phyloP scores from a whole-genome alignment of 805 yeast genomes.

The Suhomyces pyralidae region DNA sequence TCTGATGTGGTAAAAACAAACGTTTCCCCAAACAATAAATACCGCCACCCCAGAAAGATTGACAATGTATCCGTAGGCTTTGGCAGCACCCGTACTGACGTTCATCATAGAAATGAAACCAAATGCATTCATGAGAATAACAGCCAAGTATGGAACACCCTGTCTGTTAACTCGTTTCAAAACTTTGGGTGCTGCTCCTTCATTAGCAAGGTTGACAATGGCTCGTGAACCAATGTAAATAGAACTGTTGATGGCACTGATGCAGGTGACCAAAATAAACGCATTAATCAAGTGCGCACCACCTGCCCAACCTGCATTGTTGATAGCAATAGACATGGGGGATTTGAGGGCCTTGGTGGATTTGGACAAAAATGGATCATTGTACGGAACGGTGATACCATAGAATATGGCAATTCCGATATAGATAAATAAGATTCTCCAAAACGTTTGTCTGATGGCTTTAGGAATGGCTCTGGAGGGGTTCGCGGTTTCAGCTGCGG shows the following conservation, averaged over 20 bases:
- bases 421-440: slow-evolving; percentile 52
- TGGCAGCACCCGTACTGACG: slow-evolving; percentile 55
- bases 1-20: slow-evolving; percentile 53
- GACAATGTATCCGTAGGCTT: slow-evolving; percentile 59
- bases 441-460: slow-evolving; percentile 55
- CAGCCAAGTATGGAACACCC: slow-evolving; percentile 67
- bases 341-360: slow-evolving; percentile 41
- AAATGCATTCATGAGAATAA: slow-evolving; percentile 50
- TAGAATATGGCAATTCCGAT: slow-evolving; percentile 53
- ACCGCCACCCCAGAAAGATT: slow-evolving; percentile 65
- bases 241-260: slow-evolving; percentile 68
- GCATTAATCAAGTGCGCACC: slow-evolving; percentile 58
- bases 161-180: slow-evolving; percentile 49
- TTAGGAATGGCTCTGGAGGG: slow-evolving; percentile 56
- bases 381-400: slow-evolving; percentile 58
- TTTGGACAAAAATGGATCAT: slow-evolving; percentile 44
- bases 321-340: slow-evolving; percentile 39
- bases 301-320: slow-evolving; percentile 40
- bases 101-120: slow-evolving; percentile 58
- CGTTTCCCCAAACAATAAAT: slow-evolving; percentile 65
- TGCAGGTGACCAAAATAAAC: slow-evolving; percentile 58
- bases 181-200: slow-evolving; percentile 57
- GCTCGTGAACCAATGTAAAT: slow-evolving; percentile 70
- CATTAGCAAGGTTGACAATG: slow-evolving; percentile 59
- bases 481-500: slow-evolving; percentile 61